Evolutionary conservation across 768 basidiomycete genomes (phyloP).

Genomic region (Xanthoconium stramineum): DNA sequence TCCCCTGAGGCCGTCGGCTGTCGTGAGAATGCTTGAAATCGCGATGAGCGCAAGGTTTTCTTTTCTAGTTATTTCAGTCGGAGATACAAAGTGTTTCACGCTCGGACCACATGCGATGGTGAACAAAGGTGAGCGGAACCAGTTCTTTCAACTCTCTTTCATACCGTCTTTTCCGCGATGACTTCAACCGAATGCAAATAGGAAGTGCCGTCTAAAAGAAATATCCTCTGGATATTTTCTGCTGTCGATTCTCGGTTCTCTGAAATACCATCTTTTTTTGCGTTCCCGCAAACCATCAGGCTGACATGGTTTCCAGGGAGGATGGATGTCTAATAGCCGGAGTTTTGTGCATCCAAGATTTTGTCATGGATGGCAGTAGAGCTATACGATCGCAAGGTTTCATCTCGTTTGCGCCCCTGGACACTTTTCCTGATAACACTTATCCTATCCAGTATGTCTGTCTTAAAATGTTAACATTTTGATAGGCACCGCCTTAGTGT

Average conservation of each 20-base stretch:
- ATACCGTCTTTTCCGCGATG: slow-evolving; percentile 16
- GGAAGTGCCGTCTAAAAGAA: slow-evolving; percentile 37
- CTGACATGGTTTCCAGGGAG: slow-evolving; percentile 11
- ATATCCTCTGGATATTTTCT: slow-evolving; percentile 21
- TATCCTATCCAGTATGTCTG: slow-evolving; percentile 10
- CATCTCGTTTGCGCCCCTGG: no score
- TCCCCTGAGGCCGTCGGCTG: slow-evolving; percentile 36
- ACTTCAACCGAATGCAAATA: slow-evolving; percentile 35
- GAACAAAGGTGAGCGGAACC: slow-evolving; percentile 17
- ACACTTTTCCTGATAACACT: slow-evolving; percentile 11
- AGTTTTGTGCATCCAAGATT: no score
- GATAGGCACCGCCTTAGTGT: background rate
- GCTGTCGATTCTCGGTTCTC: slow-evolving; percentile 35
- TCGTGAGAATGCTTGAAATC: slow-evolving; percentile 35
- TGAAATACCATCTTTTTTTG: slow-evolving; percentile 16
- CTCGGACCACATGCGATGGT: background rate
- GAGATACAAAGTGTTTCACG: slow-evolving; percentile 21
- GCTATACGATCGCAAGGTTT: background rate
- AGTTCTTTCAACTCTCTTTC: background rate
- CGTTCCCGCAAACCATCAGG: background rate
- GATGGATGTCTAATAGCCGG: background rate
- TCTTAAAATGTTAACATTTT: slow-evolving; percentile 20
- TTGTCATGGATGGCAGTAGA: background rate
- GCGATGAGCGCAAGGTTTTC: slow-evolving; percentile 21
- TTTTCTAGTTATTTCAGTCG: slow-evolving; percentile 28